A percentile compares a stretch with the other conserved stretches of the same genome.
These are phyloP conservation scores for Arxiozyma bovina DNA, from an alignment of 1,139 yeast genomes.

Conservation along the genomic window DNA sequence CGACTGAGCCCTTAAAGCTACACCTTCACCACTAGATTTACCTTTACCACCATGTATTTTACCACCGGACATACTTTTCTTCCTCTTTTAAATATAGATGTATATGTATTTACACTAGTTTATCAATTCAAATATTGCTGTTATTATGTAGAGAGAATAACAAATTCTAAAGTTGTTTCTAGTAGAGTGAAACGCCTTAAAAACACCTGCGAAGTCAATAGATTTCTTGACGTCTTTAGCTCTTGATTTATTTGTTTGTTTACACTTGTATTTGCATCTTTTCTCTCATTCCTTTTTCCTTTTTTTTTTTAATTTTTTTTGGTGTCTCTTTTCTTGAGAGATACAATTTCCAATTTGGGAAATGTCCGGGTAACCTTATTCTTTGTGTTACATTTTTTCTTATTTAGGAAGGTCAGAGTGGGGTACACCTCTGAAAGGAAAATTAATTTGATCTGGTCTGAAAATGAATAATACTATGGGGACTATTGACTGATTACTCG, in stretches of 20 bases:
- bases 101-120: not conserved
- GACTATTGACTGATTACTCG: not conserved
- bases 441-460: not conserved
- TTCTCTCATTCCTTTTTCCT: not conserved
- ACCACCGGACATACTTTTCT: constrained; percentile 36
- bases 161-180: not conserved
- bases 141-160: not conserved
- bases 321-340: not conserved
- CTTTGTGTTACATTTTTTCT: not conserved
- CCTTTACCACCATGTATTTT: constrained; percentile 97
- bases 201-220: not conserved
- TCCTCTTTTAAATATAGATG: not conserved
- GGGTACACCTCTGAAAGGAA: not conserved
- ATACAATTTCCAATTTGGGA: not conserved
- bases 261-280: not conserved
- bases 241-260: not conserved
- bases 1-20: constrained; percentile 58
- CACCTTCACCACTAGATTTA: constrained; percentile 66
- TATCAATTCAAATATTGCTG: not conserved
- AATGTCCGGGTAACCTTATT: not conserved
- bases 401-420: not conserved
- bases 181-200: not conserved
- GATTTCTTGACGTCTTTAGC: not conserved
- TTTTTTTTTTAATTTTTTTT: not conserved
- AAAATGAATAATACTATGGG: too few species aligned